Evolutionary conservation across 495 filamentous ascomycete species (phyloP).

Genomic region (Talaromyces borbonicus): DNA sequence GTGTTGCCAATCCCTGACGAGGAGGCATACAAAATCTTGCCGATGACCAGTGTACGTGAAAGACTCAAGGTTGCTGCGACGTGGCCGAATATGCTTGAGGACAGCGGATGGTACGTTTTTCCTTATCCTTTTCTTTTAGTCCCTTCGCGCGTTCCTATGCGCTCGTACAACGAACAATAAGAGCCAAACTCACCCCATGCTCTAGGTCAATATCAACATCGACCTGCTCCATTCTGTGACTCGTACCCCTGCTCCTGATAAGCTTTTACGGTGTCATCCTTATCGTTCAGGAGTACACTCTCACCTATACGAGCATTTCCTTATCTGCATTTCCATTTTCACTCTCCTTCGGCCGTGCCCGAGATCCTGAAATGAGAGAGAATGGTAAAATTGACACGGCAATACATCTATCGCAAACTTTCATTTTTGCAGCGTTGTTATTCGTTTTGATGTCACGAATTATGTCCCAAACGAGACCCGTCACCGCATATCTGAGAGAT

Average conservation of each 20-base stretch:
- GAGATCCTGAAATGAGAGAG: neutral
- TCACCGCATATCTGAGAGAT: neutral
- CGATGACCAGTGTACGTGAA: conserved; percentile 64
- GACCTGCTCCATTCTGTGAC: conserved; percentile 36
- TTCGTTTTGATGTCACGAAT: conserved; percentile 27
- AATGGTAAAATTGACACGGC: conserved; percentile 7
- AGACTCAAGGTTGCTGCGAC: conserved; percentile 65
- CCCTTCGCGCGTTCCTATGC: too few relatives aligned
- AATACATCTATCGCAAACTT: conserved; percentile 24
- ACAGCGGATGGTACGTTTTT: conserved; percentile 56
- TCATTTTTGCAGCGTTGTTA: conserved; percentile 28
- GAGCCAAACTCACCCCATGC: too few relatives aligned
- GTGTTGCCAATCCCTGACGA: conserved; percentile 66
- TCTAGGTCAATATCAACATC: conserved; percentile 8
- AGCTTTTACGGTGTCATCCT: conserved; percentile 20
- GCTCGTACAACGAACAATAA: too few relatives aligned
- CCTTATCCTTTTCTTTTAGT: too few relatives aligned
- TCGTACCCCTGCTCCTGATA: conserved; percentile 37
- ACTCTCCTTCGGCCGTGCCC: conserved; percentile 27
- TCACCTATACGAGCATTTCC: conserved; percentile 23
- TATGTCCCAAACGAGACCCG: conserved; percentile 23
- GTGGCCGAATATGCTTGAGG: conserved; percentile 68
- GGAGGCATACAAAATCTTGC: conserved; percentile 68
- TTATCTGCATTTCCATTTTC: conserved; percentile 33
- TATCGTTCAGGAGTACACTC: conserved; percentile 10